These are phyloP conservation scores for Wallacemonas sp. DNA, from an alignment of 208 protist species.

Conservation along the genomic window DNA sequence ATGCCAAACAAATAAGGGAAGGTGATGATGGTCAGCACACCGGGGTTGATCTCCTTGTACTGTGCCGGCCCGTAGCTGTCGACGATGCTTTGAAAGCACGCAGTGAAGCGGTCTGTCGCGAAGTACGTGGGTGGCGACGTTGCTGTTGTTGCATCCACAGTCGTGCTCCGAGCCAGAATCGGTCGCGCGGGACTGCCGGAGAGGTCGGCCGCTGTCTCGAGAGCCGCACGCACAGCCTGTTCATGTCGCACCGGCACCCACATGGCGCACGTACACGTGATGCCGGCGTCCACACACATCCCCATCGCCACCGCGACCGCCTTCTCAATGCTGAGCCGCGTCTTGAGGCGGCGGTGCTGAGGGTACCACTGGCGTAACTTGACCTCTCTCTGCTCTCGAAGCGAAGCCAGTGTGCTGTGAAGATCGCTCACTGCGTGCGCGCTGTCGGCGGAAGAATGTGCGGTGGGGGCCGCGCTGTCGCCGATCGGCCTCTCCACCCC, in stretches of 20 bases:
- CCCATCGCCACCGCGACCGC: slow-evolving; percentile 85
- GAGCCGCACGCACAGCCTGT: slow-evolving; percentile 37
- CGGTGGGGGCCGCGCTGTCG: background rate
- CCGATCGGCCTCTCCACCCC: background rate
- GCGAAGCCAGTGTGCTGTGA: background rate
- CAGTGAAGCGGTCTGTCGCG: slow-evolving; percentile 94
- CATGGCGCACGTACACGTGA: slow-evolving; percentile 88
- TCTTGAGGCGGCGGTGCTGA: slow-evolving; percentile 45
- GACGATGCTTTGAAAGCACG: slow-evolving; percentile 96
- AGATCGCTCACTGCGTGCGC: background rate
- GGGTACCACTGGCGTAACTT: slow-evolving; percentile 32
- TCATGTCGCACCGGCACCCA: slow-evolving; percentile 82
- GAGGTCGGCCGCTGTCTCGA: slow-evolving; percentile 48
- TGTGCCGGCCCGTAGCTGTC: slow-evolving; percentile 97
- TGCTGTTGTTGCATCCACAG: slow-evolving; percentile 48
- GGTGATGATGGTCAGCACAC: slow-evolving; percentile 96
- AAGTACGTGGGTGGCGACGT: slow-evolving; percentile 96
- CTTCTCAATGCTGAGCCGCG: slow-evolving; percentile 46
- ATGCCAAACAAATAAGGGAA: slow-evolving; percentile 99
- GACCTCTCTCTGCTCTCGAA: background rate
- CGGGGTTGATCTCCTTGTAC: slow-evolving; percentile 93
- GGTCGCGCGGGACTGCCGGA: slow-evolving; percentile 75
- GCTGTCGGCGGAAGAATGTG: background rate
- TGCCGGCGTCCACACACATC: slow-evolving; percentile 89
- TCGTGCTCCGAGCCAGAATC: slow-evolving; percentile 69